Conservation (phyloP, 2,329 filamentous ascomycete genomes). For the Cladophialophora psammophila region DNA sequence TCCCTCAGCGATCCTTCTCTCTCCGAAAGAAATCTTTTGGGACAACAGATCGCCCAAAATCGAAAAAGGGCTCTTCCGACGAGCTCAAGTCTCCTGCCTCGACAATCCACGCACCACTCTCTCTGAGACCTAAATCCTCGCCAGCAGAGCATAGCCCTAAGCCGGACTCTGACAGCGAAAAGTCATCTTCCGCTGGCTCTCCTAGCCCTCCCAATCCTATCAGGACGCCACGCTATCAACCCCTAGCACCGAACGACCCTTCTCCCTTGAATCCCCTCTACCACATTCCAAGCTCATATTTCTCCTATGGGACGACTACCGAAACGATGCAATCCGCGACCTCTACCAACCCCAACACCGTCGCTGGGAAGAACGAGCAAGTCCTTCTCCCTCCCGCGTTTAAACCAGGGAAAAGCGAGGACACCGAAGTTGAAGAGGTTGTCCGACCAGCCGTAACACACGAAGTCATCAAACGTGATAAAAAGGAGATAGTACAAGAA, state of each 20-base stretch:
- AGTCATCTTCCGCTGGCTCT: constrained; percentile 16
- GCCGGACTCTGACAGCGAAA: constrained; percentile 13
- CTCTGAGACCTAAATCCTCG: constrained; percentile 21
- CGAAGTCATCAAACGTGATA: constrained; percentile 43
- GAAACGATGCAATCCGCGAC: constrained; percentile 10
- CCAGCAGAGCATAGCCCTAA: constrained; percentile 12
- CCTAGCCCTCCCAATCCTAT: constrained; percentile 12
- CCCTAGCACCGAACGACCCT: constrained; percentile 33
- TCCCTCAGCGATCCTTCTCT: constrained; percentile 28
- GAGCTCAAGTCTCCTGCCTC: constrained; percentile 13
- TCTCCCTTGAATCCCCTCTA: constrained; percentile 35
- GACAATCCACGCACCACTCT: constrained; percentile 13
- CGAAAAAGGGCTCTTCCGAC: constrained; percentile 13
- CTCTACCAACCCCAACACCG: background rate
- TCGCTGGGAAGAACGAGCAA: constrained; percentile 16
- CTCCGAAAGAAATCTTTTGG: constrained; percentile 21
- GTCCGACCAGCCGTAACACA: constrained; percentile 44
- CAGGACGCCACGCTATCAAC: constrained; percentile 31
- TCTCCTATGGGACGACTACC: constrained; percentile 1
- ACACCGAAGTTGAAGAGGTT: constrained; percentile 31
- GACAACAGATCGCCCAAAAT: constrained; percentile 12
- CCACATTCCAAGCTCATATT: constrained; percentile 27
- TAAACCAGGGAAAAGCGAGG: constrained; percentile 25
- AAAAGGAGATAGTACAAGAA: constrained; percentile 43
- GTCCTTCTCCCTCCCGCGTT: constrained; percentile 32